Evolutionary conservation across 495 filamentous ascomycete genomes (phyloP).

Genomic region (Viridothelium virens): DNA sequence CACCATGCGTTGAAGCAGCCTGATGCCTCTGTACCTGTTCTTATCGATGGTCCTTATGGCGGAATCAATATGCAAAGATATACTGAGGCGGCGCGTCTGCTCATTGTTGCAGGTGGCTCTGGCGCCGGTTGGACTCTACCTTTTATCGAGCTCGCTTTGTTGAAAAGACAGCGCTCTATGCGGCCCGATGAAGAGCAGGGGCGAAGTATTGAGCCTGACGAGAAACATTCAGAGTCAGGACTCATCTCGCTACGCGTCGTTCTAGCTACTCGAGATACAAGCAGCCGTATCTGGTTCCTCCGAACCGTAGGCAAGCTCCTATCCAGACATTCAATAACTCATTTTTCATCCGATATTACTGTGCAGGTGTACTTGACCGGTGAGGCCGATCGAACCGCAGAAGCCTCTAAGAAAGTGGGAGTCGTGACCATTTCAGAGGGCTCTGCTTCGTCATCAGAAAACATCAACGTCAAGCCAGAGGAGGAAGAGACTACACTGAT

Average conservation of each 20-base stretch:
- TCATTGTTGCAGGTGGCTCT: slow-evolving; percentile 50
- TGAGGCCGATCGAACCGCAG: not conserved
- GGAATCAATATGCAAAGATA: slow-evolving; percentile 34
- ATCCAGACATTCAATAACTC: not conserved
- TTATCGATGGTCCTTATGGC: slow-evolving; percentile 47
- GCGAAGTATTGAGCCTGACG: not conserved
- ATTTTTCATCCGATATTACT: not conserved
- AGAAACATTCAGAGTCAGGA: not conserved
- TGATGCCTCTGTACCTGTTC: slow-evolving; percentile 30
- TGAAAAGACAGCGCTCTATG: slow-evolving; percentile 22
- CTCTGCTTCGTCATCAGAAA: not conserved
- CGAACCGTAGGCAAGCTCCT: slow-evolving; percentile 18
- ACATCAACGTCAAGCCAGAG: not conserved
- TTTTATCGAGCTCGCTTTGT: slow-evolving; percentile 30
- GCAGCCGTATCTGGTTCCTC: slow-evolving; percentile 19
- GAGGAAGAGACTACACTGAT: not conserved
- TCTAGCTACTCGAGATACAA: slow-evolving; percentile 20
- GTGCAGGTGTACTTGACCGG: slow-evolving; percentile 12
- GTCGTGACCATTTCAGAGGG: not conserved
- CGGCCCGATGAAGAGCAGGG: not conserved
- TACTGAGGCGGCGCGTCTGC: slow-evolving; percentile 32
- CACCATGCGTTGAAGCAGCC: slow-evolving; percentile 31
- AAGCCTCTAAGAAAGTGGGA: not conserved
- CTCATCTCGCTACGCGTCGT: slow-evolving; percentile 17
- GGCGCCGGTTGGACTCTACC: slow-evolving; percentile 47